Evolutionary conservation across 2,329 filamentous ascomycete genomes (phyloP).

Genomic region (Blastomyces parvus): DNA sequence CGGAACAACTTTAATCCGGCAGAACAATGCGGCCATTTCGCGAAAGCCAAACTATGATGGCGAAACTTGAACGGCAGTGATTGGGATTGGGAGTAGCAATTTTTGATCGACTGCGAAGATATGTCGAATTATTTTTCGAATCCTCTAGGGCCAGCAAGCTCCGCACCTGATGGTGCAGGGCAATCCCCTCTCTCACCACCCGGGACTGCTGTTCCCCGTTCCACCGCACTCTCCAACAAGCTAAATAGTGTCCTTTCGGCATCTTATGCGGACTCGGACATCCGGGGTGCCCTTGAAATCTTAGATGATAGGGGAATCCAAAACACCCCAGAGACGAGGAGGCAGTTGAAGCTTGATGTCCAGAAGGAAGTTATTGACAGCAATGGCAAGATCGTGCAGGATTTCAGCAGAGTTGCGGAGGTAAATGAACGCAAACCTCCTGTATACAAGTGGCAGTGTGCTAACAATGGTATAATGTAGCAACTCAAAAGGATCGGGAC

Average conservation of each 20-base stretch:
- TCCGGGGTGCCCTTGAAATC: slow-evolving; percentile 70
- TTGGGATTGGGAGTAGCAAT: background rate
- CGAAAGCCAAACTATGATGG: no score
- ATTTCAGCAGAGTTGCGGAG: slow-evolving; percentile 84
- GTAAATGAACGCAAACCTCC: slow-evolving; percentile 39
- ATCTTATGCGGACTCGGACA: slow-evolving; percentile 86
- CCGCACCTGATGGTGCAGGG: slow-evolving; percentile 8
- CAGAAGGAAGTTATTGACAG: slow-evolving; percentile 89
- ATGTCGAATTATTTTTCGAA: slow-evolving; percentile 13
- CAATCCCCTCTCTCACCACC: slow-evolving; percentile 7
- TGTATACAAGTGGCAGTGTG: background rate
- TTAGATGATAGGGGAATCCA: slow-evolving; percentile 61
- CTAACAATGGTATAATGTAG: slow-evolving; percentile 35
- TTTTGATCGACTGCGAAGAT: background rate
- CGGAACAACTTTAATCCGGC: slow-evolving; percentile 6
- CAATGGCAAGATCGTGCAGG: slow-evolving; percentile 78
- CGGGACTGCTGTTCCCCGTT: slow-evolving; percentile 14
- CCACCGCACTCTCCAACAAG: slow-evolving; percentile 66
- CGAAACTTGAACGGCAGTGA: background rate
- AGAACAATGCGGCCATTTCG: background rate
- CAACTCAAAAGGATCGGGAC: slow-evolving; percentile 78
- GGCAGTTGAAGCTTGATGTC: slow-evolving; percentile 69
- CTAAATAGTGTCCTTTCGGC: slow-evolving; percentile 78
- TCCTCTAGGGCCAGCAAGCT: background rate
- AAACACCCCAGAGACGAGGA: slow-evolving; percentile 69